Base-by-base conservation (phyloP, 257 asterid species). In the Haberlea rhodopensis region DNA sequence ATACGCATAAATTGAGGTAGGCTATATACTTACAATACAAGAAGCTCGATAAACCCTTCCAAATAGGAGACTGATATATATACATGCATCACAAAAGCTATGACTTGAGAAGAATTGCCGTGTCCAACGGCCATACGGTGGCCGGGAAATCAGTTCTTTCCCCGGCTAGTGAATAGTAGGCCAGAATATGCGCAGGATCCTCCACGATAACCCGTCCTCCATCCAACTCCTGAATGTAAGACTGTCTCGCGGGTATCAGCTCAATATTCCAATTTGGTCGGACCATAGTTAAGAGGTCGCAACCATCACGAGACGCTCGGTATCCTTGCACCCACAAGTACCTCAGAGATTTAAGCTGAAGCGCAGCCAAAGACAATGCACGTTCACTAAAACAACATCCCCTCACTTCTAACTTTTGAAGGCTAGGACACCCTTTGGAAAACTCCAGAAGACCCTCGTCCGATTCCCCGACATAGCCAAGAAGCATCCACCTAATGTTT, bases 251-350 rank as follows among this genome's bases (percentile, higher is more conserved):
- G 22, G 94, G 96, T 53, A 91, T 91, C 72, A 91, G 65, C 81
- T 91, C 96, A 4, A 85, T 82, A 64, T 84, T 88, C 97, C 97
- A 91, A 75, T 75, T 68, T 0, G 86, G 94, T 49, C 95, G 82
- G 23, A 70, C 82, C 97, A 86, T 88, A 5, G 71, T 63, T 22
- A 75, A 66, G n/a, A 91, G 79, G 60, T 80, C 83, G n/a, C 68
- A 67, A 20, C 89, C 87, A 60, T 66, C 32, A 18, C 67, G 65
- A 23, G 94, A 81, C 24, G 83, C 74, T 57, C 81, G 61, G 46
- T 84, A 88, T 5, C 96, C 97, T 72, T 91, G 97, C 70, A 86
- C 97, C 97, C 97, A 86, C 69, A 88, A 60, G 62, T 86, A 91
- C 78, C 89, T 77, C 21, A 91, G 72, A 48, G 95, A 75, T 16